Evolutionary conservation across 805 yeast species (phyloP).

Genomic region (Sugiyamaella floridensis): DNA sequence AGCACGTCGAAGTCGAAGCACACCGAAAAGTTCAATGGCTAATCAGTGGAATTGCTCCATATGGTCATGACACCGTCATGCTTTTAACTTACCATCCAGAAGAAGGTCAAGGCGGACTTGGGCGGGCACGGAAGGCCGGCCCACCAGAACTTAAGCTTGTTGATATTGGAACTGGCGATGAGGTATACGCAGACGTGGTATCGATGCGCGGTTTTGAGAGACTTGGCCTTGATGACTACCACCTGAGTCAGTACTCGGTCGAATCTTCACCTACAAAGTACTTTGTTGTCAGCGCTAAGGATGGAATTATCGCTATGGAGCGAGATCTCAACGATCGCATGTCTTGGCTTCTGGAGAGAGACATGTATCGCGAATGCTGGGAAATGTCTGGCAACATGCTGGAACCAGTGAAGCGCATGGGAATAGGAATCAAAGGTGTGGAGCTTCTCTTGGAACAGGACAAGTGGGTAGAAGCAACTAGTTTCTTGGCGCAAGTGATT

Average conservation of each 20-base stretch:
- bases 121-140: conserved; percentile 23
- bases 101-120: conserved; percentile 27
- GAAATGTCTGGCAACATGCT: conserved; percentile 56
- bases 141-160: conserved; percentile 70
- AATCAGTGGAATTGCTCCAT: conserved; percentile 73
- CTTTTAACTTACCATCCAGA: conserved; percentile 40
- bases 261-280: conserved; percentile 35
- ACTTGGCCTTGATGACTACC: conserved; percentile 76
- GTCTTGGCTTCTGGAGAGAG: conserved; percentile 59
- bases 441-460: conserved; percentile 29
- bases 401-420: conserved; percentile 42
- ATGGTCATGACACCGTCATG: conserved; percentile 63
- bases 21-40: conserved; percentile 39
- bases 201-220: conserved; percentile 45
- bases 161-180: conserved; percentile 60
- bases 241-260: conserved; percentile 40
- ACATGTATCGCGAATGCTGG: conserved; percentile 67
- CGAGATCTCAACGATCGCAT: conserved; percentile 63
- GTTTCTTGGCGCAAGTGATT: conserved; percentile 41
- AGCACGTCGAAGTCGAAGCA: conserved; percentile 31
- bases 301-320: conserved; percentile 69
- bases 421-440: conserved; percentile 53
- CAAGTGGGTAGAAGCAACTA: conserved; percentile 52
- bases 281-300: conserved; percentile 71
- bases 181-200: conserved; percentile 72